Percentiles rank a stretch among this genome's conserved stretches.
Conservation (phyloP, 106 monocot genomes). For the Dendrobium officinale region DNA sequence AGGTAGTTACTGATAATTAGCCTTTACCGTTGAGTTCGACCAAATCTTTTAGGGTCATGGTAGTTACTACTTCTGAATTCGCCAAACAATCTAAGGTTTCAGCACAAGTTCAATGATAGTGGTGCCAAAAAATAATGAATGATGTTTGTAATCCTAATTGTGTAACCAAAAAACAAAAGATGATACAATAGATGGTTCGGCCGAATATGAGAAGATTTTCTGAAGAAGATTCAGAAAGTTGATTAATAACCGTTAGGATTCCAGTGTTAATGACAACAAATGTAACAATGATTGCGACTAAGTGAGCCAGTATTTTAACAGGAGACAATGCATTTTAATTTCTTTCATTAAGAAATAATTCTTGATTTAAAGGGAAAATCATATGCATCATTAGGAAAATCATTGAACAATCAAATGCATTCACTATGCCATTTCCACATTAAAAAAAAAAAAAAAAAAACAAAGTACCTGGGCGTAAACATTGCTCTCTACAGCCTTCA, state of each 20-base stretch:
- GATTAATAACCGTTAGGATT: not conserved
- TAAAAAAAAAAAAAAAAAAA: not conserved
- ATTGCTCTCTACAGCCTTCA: constrained; percentile 9
- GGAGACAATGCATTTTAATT: not conserved
- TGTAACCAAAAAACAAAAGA: not conserved
- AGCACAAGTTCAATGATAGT: too few relatives aligned
- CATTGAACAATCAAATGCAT: not conserved
- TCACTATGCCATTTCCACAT: not conserved
- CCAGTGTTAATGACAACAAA: not conserved
- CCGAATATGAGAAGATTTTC: not conserved
- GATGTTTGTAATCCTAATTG: not conserved
- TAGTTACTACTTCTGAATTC: too few relatives aligned
- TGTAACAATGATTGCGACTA: not conserved
- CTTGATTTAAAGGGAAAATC: not conserved
- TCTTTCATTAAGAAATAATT: not conserved
- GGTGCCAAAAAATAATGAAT: too few relatives aligned
- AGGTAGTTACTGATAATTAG: too few relatives aligned
- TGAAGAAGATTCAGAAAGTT: not conserved
- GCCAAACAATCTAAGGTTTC: too few relatives aligned
- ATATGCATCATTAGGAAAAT: not conserved
- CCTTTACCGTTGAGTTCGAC: too few relatives aligned
- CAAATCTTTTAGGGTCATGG: too few relatives aligned
- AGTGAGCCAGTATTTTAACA: not conserved
- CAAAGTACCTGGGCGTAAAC: constrained; percentile 10
- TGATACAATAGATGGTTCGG: not conserved